Percentiles rank a stretch among this genome's conserved stretches.
These are phyloP conservation scores for Fusarium nygamai DNA, from an alignment of 2,329 filamentous ascomycete species.

Conservation along the genomic window DNA sequence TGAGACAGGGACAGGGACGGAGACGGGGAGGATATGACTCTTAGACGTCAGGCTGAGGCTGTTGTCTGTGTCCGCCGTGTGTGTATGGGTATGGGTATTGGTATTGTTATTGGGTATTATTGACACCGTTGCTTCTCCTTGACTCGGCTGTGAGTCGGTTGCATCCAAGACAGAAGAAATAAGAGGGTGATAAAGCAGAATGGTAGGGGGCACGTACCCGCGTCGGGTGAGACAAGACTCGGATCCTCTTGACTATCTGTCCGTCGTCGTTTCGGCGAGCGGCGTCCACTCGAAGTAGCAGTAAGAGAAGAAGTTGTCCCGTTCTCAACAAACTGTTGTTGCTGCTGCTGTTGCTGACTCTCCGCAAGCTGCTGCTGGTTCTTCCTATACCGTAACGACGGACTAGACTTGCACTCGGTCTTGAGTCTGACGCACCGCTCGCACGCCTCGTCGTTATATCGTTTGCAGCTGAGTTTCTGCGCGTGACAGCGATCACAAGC, in stretches of 20 bases:
- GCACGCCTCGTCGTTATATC: conserved; percentile 52
- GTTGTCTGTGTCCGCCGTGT: not conserved
- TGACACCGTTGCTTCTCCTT: conserved; percentile 41
- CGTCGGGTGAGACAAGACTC: conserved; percentile 48
- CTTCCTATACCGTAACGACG: conserved; percentile 53
- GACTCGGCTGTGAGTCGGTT: conserved; percentile 39
- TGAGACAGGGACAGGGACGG: conserved; percentile 39
- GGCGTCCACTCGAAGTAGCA: conserved; percentile 32
- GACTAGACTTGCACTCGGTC: conserved; percentile 56
- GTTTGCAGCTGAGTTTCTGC: conserved; percentile 59
- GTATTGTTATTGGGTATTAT: conserved; percentile 40
- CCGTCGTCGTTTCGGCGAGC: conserved; percentile 52
- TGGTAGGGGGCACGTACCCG: conserved; percentile 47
- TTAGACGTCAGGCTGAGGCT: conserved; percentile 33
- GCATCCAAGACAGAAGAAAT: conserved; percentile 15
- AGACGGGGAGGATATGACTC: conserved; percentile 41
- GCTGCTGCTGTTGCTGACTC: conserved; percentile 13
- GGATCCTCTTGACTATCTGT: conserved; percentile 46
- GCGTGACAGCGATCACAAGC: conserved; percentile 59
- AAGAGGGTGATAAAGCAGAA: not conserved
- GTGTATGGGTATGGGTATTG: not conserved
- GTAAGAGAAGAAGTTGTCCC: conserved; percentile 11
- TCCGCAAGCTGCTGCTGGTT: conserved; percentile 41
- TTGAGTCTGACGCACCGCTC: conserved; percentile 55
- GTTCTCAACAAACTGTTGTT: conserved; percentile 6